Evolutionary conservation across 2,329 filamentous ascomycete species (phyloP), one percentile per base, ranked within the genome.

Genomic region (Hypocrella siamensis): DNA sequence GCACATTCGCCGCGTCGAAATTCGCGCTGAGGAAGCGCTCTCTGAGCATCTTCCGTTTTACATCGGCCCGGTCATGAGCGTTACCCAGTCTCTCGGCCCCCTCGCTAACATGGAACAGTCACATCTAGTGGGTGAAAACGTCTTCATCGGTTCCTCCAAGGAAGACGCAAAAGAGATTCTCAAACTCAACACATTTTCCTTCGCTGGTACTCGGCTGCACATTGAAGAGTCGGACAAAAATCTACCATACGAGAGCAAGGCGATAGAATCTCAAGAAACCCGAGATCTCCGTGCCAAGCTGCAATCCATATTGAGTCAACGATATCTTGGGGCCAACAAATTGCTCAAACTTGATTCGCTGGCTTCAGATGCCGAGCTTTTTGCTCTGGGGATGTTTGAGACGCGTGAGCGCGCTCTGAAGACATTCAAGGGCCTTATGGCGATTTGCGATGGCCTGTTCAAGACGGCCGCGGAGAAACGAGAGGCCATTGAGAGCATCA

Each of bases 351-450:
- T 98, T 8, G 85, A 83, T n/a, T 63, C 68, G 1, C 70, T 96
- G 8, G 76, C 70, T 19, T 61, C 69, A 30, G 88, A 96, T 45
- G 58, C 72, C 2, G 70, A 76, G 35, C 67, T 96, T 4, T 63
- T 75, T 33, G 63, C 69, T 26, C 75, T 85, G 54, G 81, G 81
- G 24, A 79, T 88, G 46, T 85, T 93, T 49, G 69, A 74, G 38
- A 72, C 62, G 36, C 70, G 68, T 36, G 73, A 77, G 4, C 76
- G 75, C 2, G 75, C 80, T 28, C 70, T 79, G 40, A 98, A 94
- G 52, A 81, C 93, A 39, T 94, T 96, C 57, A 82, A 81, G 32
- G 88, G 82, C 2, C 65, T 96, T 38, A 93, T 96, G 81, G 75
- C 73, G 36, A 75, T 94, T 29, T 85, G 82, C 50, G 76, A 92